Evolutionary conservation across 495 filamentous ascomycete species (phyloP).

Genomic region (Trichoderma virens): DNA sequence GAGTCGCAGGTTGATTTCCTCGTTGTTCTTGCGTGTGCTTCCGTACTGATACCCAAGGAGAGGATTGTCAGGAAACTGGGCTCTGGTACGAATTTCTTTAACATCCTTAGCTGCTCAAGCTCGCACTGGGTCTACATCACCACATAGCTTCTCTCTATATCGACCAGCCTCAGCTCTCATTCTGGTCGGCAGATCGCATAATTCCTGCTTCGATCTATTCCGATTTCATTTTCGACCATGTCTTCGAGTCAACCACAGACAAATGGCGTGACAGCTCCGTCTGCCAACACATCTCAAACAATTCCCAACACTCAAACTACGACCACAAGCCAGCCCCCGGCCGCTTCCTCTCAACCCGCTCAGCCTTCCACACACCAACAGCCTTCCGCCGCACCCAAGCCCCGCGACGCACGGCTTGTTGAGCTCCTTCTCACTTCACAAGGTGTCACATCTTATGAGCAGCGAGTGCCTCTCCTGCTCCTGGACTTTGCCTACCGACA

Average conservation of each 20-base stretch:
- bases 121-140: neutral
- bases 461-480: conserved; percentile 86
- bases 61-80: too few relatives aligned
- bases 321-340: conserved; percentile 28
- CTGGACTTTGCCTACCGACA: conserved; percentile 95
- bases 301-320: conserved; percentile 24
- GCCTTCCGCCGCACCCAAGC: conserved; percentile 50
- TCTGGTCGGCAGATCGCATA: neutral
- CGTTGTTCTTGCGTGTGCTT: neutral
- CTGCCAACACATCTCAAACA: conserved; percentile 24
- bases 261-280: conserved; percentile 31
- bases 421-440: conserved; percentile 84
- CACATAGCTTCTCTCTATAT: neutral
- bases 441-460: conserved; percentile 84
- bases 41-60: neutral
- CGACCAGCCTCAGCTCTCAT: neutral
- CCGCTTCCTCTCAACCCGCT: conserved; percentile 17
- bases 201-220: neutral
- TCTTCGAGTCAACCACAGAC: conserved; percentile 25
- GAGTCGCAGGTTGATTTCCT: neutral
- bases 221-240: neutral
- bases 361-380: conserved; percentile 24
- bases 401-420: conserved; percentile 83
- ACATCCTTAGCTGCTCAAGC: too few relatives aligned
- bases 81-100: too few relatives aligned